Evolutionary conservation across 2,329 filamentous ascomycete species (phyloP).

Genomic region (Venturia effusa): DNA sequence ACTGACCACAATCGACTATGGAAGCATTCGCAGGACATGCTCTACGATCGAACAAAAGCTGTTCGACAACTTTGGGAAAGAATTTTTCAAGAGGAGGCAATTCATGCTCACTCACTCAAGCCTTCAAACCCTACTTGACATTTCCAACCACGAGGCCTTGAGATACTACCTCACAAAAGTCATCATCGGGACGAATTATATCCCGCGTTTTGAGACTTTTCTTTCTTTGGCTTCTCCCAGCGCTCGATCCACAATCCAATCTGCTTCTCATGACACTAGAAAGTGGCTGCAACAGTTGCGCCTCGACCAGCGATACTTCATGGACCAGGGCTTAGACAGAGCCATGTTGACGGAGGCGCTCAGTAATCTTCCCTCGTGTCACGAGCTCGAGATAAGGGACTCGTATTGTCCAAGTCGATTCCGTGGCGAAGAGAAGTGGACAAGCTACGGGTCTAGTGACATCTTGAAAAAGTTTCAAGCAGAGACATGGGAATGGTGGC

Average conservation of each 20-base stretch:
- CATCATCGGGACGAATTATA: not conserved
- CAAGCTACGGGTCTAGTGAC: not conserved
- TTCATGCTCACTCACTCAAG: slow-evolving; percentile 53
- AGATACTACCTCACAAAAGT: not conserved
- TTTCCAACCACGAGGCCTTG: slow-evolving; percentile 28
- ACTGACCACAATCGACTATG: slow-evolving; percentile 46
- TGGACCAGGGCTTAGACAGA: not conserved
- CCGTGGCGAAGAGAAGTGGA: not conserved
- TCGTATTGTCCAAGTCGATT: not conserved
- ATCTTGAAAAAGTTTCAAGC: not conserved
- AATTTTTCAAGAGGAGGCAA: slow-evolving; percentile 56
- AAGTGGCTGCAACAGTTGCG: not conserved
- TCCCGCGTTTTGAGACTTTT: not conserved
- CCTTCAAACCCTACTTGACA: slow-evolving; percentile 39
- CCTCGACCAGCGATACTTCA: not conserved
- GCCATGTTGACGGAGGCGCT: not conserved
- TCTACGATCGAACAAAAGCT: slow-evolving; percentile 43
- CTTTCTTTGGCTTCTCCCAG: not conserved
- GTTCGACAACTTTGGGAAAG: slow-evolving; percentile 45
- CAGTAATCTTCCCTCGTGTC: not conserved
- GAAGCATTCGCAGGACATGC: slow-evolving; percentile 44
- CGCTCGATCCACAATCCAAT: not conserved
- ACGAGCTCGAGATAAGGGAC: slow-evolving; percentile 3
- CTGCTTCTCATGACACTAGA: not conserved
- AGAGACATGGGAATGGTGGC: not conserved